A percentile compares a stretch with the other conserved stretches of the same genome.
These are phyloP conservation scores for Clarireedia paspali DNA, from an alignment of 2,329 filamentous ascomycete species.

Conservation along the genomic window DNA sequence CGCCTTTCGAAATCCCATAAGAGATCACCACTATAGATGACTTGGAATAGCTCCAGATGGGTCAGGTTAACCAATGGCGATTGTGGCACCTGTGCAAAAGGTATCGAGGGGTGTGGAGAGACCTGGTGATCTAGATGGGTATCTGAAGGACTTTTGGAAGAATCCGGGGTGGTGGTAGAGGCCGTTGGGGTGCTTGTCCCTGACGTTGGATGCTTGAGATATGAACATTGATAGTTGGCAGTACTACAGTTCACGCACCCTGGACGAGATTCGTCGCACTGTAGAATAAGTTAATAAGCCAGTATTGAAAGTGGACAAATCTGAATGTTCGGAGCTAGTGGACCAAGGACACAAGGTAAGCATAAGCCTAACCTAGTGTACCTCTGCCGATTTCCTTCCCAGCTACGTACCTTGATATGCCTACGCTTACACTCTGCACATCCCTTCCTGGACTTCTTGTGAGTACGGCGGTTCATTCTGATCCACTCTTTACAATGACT, in stretches of 20 bases:
- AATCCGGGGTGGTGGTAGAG: background rate
- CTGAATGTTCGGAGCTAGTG: background rate
- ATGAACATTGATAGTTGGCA: background rate
- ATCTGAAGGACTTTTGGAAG: background rate
- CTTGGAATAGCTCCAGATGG: slow-evolving; percentile 33
- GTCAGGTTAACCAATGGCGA: slow-evolving; percentile 20
- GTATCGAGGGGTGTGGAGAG: background rate
- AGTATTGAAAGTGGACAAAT: background rate
- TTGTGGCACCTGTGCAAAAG: background rate
- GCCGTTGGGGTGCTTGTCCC: background rate
- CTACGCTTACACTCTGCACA: slow-evolving; percentile 20
- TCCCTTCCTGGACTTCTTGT: slow-evolving; percentile 20
- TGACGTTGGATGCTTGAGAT: background rate
- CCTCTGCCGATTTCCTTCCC: background rate
- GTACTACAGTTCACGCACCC: slow-evolving; percentile 11
- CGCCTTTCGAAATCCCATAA: background rate
- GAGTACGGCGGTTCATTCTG: slow-evolving; percentile 13
- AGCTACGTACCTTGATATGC: slow-evolving; percentile 18
- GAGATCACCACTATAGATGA: background rate
- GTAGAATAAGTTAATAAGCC: background rate
- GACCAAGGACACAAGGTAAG: background rate
- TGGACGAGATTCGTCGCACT: slow-evolving; percentile 23
- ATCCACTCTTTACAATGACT: background rate
- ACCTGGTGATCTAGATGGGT: background rate
- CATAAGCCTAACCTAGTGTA: background rate